Conservation (phyloP, 2,329 filamentous ascomycete species). For the Ustulina deusta region DNA sequence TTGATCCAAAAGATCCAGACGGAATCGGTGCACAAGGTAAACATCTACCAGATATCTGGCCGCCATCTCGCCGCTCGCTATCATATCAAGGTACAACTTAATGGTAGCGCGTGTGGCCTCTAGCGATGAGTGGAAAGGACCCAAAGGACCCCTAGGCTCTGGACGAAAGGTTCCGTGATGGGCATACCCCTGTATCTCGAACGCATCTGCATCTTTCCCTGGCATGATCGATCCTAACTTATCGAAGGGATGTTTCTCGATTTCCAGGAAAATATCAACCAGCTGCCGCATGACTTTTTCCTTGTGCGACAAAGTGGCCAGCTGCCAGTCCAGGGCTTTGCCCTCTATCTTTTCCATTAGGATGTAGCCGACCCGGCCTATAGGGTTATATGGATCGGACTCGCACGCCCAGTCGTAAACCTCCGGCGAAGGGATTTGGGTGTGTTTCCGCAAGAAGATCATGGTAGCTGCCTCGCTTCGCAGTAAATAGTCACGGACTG, state of each 20-base stretch:
- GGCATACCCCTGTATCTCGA: conserved; percentile 41
- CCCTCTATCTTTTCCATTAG: conserved; percentile 57
- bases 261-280: conserved; percentile 50
- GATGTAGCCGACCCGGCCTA: conserved; percentile 55
- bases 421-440: conserved; percentile 50
- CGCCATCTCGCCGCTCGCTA: conserved; percentile 45
- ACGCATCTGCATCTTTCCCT: conserved; percentile 5
- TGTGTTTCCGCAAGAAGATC: conserved; percentile 42
- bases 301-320: conserved; percentile 45
- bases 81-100: conserved; percentile 44
- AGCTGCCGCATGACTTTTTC: conserved; percentile 51
- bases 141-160: conserved; percentile 28
- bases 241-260: conserved; percentile 51
- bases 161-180: conserved; percentile 36
- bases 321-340: conserved; percentile 52
- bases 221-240: conserved; percentile 45
- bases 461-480: conserved; percentile 48
- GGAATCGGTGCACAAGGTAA: conserved; percentile 43
- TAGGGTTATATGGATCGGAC: conserved; percentile 48
- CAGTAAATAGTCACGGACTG: conserved; percentile 45
- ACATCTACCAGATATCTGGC: conserved; percentile 39
- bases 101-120: conserved; percentile 39
- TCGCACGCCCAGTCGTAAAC: conserved; percentile 53
- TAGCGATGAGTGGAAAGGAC: conserved; percentile 46
- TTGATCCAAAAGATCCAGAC: conserved; percentile 41